Evolutionary conservation across 441 rosid genomes (phyloP).

Genomic region (Gossypium schwendimanii): DNA sequence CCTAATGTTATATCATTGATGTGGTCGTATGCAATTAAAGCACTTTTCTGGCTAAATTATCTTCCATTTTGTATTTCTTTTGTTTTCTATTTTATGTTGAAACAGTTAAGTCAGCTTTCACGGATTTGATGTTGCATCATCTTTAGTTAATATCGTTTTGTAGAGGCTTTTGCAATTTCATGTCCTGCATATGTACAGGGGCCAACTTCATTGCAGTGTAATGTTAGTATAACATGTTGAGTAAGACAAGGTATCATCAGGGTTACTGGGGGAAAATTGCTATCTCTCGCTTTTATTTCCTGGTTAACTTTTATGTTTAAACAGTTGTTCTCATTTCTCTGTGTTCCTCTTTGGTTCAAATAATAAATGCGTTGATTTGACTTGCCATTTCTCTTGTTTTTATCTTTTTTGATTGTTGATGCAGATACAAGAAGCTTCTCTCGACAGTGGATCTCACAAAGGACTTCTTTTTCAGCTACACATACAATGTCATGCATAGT

Average conservation of each 20-base stretch:
- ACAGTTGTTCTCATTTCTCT: constrained; percentile 15
- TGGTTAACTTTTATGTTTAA: constrained; percentile 15
- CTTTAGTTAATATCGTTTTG: constrained; percentile 29
- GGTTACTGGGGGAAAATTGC: constrained; percentile 41
- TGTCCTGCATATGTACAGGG: constrained; percentile 62
- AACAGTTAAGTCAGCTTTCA: constrained; percentile 3
- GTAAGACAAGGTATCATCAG: constrained; percentile 68
- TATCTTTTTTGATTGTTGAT: constrained; percentile 19
- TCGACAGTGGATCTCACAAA: constrained; percentile 64
- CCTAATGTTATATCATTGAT: constrained; percentile 21
- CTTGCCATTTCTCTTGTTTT: constrained; percentile 17
- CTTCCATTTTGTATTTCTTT: constrained; percentile 1
- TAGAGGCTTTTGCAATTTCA: constrained; percentile 48
- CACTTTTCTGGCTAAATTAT: constrained; percentile 18
- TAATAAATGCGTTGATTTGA: constrained; percentile 25
- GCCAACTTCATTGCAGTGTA: constrained; percentile 55
- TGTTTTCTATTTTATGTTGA: constrained; percentile 6
- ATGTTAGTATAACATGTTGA: constrained; percentile 50
- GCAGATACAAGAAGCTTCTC: constrained; percentile 79
- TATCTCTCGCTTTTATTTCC: constrained; percentile 22
- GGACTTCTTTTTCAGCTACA: constrained; percentile 84
- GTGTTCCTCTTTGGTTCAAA: constrained; percentile 6
- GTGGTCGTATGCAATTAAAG: constrained; percentile 15
- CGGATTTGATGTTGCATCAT: constrained; percentile 19
- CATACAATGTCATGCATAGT: constrained; percentile 60